These are phyloP conservation scores for Cucumis melo DNA, from an alignment of 306 rosid genomes.

Conservation along the genomic window DNA sequence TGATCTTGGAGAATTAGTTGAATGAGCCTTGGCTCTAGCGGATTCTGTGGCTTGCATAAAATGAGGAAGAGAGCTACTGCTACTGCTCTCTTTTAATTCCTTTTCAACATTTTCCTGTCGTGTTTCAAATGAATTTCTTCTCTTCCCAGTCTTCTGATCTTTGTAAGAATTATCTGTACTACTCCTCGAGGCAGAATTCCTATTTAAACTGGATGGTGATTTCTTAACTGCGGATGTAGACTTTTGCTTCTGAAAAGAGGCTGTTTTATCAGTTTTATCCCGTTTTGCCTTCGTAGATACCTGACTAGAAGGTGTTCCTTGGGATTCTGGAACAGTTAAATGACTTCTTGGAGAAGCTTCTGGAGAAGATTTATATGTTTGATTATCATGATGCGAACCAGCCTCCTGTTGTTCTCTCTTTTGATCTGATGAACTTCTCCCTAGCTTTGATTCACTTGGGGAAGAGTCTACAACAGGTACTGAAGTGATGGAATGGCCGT, in stretches of 20 bases:
- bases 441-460: slow-evolving; percentile 21
- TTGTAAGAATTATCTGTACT: slow-evolving; percentile 44
- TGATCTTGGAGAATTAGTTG: slow-evolving; percentile 69
- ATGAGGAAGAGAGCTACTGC: slow-evolving; percentile 55
- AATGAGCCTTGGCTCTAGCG: slow-evolving; percentile 75
- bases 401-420: slow-evolving; percentile 20
- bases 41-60: slow-evolving; percentile 98
- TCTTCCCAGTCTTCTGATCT: slow-evolving; percentile 54
- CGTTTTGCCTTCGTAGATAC: slow-evolving; percentile 43
- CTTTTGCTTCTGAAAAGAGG: slow-evolving; percentile 33
- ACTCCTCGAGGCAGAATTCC: slow-evolving; percentile 42
- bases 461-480: slow-evolving; percentile 19
- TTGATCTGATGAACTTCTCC: slow-evolving; percentile 23
- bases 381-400: slow-evolving; percentile 16
- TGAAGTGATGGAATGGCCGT: slow-evolving; percentile 15
- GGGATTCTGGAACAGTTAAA: slow-evolving; percentile 58
- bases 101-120: slow-evolving; percentile 48
- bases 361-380: slow-evolving; percentile 33
- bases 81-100: slow-evolving; percentile 50
- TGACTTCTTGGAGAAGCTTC: slow-evolving; percentile 78
- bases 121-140: slow-evolving; percentile 59
- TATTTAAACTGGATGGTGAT: slow-evolving; percentile 45
- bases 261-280: slow-evolving; percentile 34
- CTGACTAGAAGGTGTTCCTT: slow-evolving; percentile 92
- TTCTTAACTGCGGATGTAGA: slow-evolving; percentile 32